Percentiles rank a stretch among this genome's conserved stretches.
Evolutionary conservation across 208 protist species (phyloP).

Genomic region (Trypanosoma lewisi): DNA sequence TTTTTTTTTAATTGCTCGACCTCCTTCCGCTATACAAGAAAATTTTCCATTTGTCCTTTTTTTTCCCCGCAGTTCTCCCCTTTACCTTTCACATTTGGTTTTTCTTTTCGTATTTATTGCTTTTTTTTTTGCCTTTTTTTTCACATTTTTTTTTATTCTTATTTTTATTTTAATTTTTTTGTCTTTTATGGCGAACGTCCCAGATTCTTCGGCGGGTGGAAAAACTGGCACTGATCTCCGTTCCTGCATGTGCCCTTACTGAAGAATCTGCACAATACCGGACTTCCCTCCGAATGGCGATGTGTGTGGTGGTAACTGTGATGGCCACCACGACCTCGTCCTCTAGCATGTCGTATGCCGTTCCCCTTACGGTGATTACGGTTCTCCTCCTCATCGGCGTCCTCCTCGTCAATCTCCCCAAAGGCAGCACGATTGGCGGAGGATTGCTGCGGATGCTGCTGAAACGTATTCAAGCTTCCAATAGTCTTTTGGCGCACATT

Average conservation of each 20-base stretch:
- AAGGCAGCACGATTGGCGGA: conserved; percentile 1
- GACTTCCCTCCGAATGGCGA: conserved; percentile 11
- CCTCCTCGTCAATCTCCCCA: conserved; percentile 22
- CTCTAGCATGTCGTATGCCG: conserved; percentile 10
- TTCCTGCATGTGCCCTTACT: conserved; percentile 23
- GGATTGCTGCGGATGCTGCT: conserved; percentile 9
- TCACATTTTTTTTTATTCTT: conserved; percentile 5
- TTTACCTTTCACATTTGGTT: not conserved
- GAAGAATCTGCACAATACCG: conserved; percentile 24
- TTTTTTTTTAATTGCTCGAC: conserved; percentile 13
- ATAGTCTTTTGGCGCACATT: not conserved
- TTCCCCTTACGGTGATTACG: conserved; percentile 19
- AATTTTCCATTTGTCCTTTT: not conserved
- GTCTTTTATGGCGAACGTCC: conserved; percentile 10
- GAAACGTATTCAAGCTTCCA: not conserved
- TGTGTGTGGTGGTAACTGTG: conserved; percentile 22
- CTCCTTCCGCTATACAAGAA: conserved; percentile 7
- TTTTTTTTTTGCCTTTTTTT: conserved; percentile 12
- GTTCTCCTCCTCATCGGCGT: conserved; percentile 10
- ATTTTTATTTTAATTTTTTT: conserved; percentile 12
- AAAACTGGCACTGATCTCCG: conserved; percentile 20
- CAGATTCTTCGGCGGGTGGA: conserved; percentile 14
- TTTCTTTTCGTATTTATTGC: not conserved
- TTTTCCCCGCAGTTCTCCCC: not conserved
- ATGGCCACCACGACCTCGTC: conserved; percentile 25